phyloP scores from a whole-genome alignment of 2,329 filamentous ascomycete species.

The Botrytis aclada region DNA sequence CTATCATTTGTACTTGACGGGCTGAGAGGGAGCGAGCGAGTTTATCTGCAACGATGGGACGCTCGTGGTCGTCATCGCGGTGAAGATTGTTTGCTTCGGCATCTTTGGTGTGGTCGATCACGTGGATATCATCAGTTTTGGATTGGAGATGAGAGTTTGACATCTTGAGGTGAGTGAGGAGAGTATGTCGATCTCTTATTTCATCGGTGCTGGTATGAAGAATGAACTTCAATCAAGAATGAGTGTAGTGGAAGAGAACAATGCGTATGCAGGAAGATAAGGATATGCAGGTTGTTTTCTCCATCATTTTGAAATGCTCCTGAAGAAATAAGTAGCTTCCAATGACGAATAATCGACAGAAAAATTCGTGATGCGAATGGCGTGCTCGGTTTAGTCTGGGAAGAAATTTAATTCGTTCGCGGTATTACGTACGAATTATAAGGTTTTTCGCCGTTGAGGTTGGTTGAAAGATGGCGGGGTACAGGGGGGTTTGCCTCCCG shows the following conservation, averaged over 20 bases:
- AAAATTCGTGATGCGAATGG: constrained; percentile 6
- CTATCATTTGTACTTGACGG: constrained; percentile 67
- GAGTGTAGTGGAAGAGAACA: background rate
- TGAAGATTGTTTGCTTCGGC: background rate
- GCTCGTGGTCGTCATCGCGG: background rate
- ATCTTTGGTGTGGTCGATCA: background rate
- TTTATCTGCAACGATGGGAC: constrained; percentile 27
- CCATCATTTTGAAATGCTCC: background rate
- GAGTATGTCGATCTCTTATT: background rate
- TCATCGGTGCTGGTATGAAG: background rate
- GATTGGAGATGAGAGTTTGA: background rate
- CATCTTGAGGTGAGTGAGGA: background rate
- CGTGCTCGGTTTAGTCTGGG: background rate
- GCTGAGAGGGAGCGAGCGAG: constrained; percentile 55
- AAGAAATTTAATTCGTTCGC: background rate
- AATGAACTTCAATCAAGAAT: background rate
- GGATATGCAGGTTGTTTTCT: background rate
- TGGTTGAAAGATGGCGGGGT: background rate
- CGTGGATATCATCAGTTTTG: background rate
- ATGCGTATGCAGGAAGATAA: background rate
- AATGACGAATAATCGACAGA: background rate
- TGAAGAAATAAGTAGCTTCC: background rate
- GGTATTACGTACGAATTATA: background rate
- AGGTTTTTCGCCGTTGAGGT: background rate
- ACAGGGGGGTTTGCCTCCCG: background rate